Conservation (phyloP, 2,329 filamentous ascomycete genomes). For the Sporothrix humicola region DNA sequence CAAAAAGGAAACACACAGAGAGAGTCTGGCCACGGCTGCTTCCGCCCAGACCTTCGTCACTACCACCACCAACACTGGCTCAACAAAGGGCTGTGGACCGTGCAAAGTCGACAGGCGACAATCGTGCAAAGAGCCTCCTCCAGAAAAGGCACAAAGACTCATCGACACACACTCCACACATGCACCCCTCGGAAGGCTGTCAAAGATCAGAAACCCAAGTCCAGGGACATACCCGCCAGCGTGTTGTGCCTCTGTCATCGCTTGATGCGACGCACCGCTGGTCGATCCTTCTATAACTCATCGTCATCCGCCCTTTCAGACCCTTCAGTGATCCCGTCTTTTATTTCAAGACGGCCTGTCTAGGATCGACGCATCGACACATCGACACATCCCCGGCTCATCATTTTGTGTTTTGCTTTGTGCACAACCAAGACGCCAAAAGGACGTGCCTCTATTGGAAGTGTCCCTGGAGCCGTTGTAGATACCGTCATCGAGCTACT, state of each 20-base stretch:
- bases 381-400: background rate
- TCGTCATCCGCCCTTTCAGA: slow-evolving; percentile 5
- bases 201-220: background rate
- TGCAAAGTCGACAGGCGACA: background rate
- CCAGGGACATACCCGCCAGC: background rate
- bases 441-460: background rate
- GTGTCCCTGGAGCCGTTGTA: background rate
- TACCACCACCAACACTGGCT: background rate
- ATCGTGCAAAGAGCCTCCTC: slow-evolving; percentile 10
- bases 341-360: background rate
- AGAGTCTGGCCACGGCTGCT: slow-evolving; percentile 19
- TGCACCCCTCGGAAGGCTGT: background rate
- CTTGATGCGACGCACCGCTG: background rate
- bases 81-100: background rate
- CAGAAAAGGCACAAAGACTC: slow-evolving; percentile 20
- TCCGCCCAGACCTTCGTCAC: slow-evolving; percentile 24
- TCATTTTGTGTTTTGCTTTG: slow-evolving; percentile 1
- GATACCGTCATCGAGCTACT: background rate
- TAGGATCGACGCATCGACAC: slow-evolving; percentile 11
- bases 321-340: background rate
- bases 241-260: background rate
- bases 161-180: background rate
- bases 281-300: slow-evolving; percentile 19
- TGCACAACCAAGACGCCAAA: background rate
- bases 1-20: background rate